Percentiles rank a stretch among this genome's conserved stretches.
phyloP scores from a whole-genome alignment of 305 asterid genomes.

The Fraxinus nigra region DNA sequence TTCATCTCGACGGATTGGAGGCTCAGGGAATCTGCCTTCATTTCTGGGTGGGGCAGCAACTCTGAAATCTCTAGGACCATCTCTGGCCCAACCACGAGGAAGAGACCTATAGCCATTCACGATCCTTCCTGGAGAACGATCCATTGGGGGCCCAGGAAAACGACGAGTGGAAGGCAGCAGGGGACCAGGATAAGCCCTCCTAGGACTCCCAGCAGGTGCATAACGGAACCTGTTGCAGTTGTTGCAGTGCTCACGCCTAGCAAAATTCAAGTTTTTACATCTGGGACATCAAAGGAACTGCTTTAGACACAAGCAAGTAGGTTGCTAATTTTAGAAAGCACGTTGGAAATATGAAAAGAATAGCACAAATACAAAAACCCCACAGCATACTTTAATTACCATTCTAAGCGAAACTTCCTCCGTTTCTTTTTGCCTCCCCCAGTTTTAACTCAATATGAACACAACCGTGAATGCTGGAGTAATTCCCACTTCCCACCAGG shows the following conservation, averaged over 20 bases:
- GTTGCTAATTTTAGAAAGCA: background rate
- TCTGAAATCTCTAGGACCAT: constrained; percentile 61
- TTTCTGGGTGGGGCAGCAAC: constrained; percentile 50
- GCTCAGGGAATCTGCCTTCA: constrained; percentile 59
- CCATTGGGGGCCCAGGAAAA: constrained; percentile 44
- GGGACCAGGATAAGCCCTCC: constrained; percentile 61
- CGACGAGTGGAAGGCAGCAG: constrained; percentile 50
- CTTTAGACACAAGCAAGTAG: constrained; percentile 14
- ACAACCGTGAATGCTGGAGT: background rate
- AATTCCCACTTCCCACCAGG: background rate
- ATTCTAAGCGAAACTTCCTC: background rate
- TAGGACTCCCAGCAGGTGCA: constrained; percentile 54
- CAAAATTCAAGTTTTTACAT: constrained; percentile 86
- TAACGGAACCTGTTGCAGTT: constrained; percentile 77
- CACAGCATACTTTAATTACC: background rate
- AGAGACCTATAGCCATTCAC: constrained; percentile 62
- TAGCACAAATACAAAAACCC: background rate
- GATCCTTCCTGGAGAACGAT: constrained; percentile 58
- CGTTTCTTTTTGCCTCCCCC: background rate
- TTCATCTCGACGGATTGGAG: constrained; percentile 47
- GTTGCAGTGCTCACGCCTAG: constrained; percentile 84
- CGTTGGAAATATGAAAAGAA: background rate
- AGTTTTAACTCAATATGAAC: background rate
- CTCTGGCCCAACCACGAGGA: constrained; percentile 75
- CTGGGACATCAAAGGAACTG: constrained; percentile 37